phyloP scores from a whole-genome alignment of 169 alveolate genomes.

The Cryptosporidium sp. region DNA sequence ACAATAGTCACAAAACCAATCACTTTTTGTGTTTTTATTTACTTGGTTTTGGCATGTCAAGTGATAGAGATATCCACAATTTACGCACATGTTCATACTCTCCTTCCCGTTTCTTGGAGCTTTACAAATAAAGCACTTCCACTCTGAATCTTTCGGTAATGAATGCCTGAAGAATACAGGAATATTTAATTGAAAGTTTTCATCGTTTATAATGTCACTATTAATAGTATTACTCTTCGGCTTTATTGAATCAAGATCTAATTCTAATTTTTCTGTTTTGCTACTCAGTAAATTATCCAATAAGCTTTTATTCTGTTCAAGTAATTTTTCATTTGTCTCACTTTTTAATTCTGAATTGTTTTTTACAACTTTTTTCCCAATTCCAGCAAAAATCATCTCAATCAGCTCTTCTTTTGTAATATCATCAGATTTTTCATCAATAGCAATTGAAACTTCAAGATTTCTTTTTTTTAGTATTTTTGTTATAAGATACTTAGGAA shows the following conservation, averaged over 20 bases:
- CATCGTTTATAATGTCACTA: not conserved
- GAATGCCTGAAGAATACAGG: conserved; percentile 68
- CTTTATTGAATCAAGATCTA: not conserved
- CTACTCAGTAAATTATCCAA: not conserved
- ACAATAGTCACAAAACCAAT: conserved; percentile 71
- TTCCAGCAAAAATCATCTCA: conserved; percentile 8
- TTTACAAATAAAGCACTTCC: conserved; percentile 56
- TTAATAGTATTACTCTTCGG: not conserved
- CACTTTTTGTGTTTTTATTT: conserved; percentile 8
- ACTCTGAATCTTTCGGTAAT: conserved; percentile 41
- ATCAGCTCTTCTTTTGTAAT: conserved; percentile 22
- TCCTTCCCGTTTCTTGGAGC: not conserved
- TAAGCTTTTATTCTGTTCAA: not conserved
- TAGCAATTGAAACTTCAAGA: not conserved
- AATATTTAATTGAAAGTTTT: conserved; percentile 27
- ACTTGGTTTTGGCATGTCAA: conserved; percentile 14
- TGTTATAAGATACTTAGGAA: conserved; percentile 10
- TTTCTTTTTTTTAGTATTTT: conserved; percentile 31
- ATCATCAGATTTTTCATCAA: not conserved
- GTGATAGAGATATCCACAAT: conserved; percentile 63
- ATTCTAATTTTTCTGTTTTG: conserved; percentile 3
- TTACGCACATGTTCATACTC: conserved; percentile 53
- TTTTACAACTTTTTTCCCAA: not conserved
- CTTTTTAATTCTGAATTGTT: not conserved
- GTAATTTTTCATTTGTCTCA: not conserved